phyloP scores from a whole-genome alignment of 441 rosid species.

The Erodium moschatum region DNA sequence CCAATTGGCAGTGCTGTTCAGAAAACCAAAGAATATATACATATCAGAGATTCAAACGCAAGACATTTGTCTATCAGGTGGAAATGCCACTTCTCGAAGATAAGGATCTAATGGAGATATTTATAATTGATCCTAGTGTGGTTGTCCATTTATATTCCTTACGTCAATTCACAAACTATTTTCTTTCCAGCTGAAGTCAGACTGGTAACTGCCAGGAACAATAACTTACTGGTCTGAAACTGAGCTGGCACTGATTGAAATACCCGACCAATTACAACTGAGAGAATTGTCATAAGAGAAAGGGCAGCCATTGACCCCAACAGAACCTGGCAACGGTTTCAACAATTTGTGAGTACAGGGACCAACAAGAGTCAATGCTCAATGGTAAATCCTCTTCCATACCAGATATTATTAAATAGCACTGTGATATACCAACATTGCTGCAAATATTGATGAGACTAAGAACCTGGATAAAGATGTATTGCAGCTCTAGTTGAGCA shows the following conservation, averaged over 20 bases:
- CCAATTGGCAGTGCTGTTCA: conserved; percentile 82
- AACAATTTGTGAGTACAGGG: conserved; percentile 16
- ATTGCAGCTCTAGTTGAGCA: neutral
- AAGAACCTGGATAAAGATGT: neutral
- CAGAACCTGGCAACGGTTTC: conserved; percentile 63
- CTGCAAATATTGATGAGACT: neutral
- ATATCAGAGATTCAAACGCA: conserved; percentile 17
- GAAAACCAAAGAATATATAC: conserved; percentile 18
- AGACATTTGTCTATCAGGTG: neutral
- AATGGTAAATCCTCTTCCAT: neutral
- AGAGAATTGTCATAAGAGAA: conserved; percentile 84
- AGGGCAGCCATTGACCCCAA: conserved; percentile 96
- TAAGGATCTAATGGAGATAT: neutral
- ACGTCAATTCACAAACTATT: neutral
- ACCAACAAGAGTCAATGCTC: neutral
- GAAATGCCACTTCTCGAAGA: neutral
- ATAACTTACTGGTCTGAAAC: conserved; percentile 75
- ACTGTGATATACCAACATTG: neutral
- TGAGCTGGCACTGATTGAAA: conserved; percentile 91
- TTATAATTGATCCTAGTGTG: too few species aligned
- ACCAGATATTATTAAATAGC: neutral
- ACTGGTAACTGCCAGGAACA: conserved; percentile 10
- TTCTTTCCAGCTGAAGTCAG: neutral
- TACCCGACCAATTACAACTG: conserved; percentile 73
- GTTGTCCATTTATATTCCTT: neutral